Evolutionary conservation across 2,329 filamentous ascomycete genomes (phyloP).

Genomic region (Cordyceps tenuipes): DNA sequence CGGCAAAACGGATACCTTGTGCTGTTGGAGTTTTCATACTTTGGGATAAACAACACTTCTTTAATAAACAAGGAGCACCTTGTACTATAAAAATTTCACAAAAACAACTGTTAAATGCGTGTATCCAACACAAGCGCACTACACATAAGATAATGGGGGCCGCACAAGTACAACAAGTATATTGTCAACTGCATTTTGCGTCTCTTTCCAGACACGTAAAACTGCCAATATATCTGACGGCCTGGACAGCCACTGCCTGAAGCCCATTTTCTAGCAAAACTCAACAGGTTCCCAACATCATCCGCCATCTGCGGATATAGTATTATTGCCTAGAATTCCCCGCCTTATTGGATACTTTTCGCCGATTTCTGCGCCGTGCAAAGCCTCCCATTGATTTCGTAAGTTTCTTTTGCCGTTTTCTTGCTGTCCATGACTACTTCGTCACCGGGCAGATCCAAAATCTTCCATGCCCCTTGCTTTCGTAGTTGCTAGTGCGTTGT

Average conservation of each 20-base stretch:
- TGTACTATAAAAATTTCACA: constrained; percentile 2
- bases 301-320: background rate
- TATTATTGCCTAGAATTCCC: constrained; percentile 3
- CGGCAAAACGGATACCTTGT: constrained; percentile 1
- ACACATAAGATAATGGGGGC: background rate
- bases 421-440: background rate
- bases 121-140: background rate
- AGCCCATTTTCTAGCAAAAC: background rate
- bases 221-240: background rate
- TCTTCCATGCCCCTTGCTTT: background rate
- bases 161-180: background rate
- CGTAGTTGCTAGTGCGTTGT: constrained; percentile 5
- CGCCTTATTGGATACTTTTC: constrained; percentile 3
- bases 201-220: background rate
- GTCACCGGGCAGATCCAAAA: background rate
- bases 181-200: background rate
- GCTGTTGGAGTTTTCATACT: constrained; percentile 5
- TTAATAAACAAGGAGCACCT: background rate
- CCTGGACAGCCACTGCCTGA: background rate
- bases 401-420: background rate
- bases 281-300: constrained; percentile 5
- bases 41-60: background rate
- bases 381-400: background rate
- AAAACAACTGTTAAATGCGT: background rate
- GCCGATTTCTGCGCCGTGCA: constrained; percentile 4